Evolutionary conservation across 805 yeast genomes (phyloP).

Genomic region (Candida vaughaniae): DNA sequence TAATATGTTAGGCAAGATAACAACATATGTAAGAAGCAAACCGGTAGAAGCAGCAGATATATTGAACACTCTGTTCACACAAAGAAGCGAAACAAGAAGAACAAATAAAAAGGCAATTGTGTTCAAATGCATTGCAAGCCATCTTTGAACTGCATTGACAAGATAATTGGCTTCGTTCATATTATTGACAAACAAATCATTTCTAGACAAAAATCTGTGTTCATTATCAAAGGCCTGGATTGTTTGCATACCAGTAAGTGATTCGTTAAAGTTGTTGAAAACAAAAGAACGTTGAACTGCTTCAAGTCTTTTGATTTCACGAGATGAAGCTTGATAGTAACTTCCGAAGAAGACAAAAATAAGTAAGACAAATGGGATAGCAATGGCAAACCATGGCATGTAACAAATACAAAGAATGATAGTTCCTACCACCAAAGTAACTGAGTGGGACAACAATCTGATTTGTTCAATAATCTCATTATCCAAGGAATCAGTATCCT

Average conservation of each 20-base stretch:
- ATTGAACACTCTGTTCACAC: conserved; percentile 33
- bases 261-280: conserved; percentile 38
- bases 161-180: conserved; percentile 39
- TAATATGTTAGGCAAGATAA: conserved; percentile 35
- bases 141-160: conserved; percentile 38
- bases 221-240: conserved; percentile 32
- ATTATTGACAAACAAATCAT: conserved; percentile 23
- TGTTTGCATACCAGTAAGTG: conserved; percentile 35
- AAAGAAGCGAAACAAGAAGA: conserved; percentile 28
- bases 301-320: conserved; percentile 40
- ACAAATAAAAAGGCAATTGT: conserved; percentile 28
- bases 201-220: conserved; percentile 24
- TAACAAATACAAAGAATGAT: conserved; percentile 35
- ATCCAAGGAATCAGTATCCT: conserved; percentile 82
- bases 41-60: conserved; percentile 38
- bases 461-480: conserved; percentile 73
- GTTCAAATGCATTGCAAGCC: conserved; percentile 35
- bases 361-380: conserved; percentile 29
- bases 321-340: conserved; percentile 37
- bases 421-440: conserved; percentile 59
- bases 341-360: conserved; percentile 27
- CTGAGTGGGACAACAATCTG: conserved; percentile 56
- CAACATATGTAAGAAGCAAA: conserved; percentile 32
- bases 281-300: conserved; percentile 40
- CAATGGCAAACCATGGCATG: conserved; percentile 41